Conservation (phyloP, 805 yeast genomes). For the Candida coquimbonensis region DNA sequence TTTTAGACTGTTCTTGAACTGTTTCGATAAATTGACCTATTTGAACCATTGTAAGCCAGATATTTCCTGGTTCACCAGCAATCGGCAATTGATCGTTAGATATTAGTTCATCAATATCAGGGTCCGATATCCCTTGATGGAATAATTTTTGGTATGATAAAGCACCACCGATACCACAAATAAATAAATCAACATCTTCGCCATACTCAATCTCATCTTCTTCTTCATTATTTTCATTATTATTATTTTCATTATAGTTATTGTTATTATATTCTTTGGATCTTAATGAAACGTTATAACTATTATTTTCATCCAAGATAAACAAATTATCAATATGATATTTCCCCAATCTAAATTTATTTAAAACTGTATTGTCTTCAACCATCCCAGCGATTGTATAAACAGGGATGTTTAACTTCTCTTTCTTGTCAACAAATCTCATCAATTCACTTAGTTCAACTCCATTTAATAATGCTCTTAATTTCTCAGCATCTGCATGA, state of each 20-base stretch:
- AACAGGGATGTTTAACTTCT: slow-evolving; percentile 48
- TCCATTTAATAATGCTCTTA: slow-evolving; percentile 28
- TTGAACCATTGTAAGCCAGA: slow-evolving; percentile 70
- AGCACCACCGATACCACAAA: slow-evolving; percentile 71
- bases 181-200: slow-evolving; percentile 38
- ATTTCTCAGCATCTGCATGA: slow-evolving; percentile 24
- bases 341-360: slow-evolving; percentile 50
- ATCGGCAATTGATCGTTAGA: slow-evolving; percentile 39
- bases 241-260: no score
- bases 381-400: slow-evolving; percentile 73
- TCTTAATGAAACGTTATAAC: slow-evolving; percentile 30
- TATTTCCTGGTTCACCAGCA: slow-evolving; percentile 55
- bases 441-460: slow-evolving; percentile 46
- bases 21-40: slow-evolving; percentile 58
- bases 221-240: background rate
- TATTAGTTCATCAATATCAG: slow-evolving; percentile 13
- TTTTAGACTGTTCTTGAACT: slow-evolving; percentile 32
- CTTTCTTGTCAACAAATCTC: slow-evolving; percentile 37
- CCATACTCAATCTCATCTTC: slow-evolving; percentile 15
- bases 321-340: slow-evolving; percentile 49
- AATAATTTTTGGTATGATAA: slow-evolving; percentile 59
- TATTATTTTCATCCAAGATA: slow-evolving; percentile 52
- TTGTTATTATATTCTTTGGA: background rate
- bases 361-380: slow-evolving; percentile 64
- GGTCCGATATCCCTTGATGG: slow-evolving; percentile 46